Percentiles rank a stretch among this genome's conserved stretches.
phyloP scores from a whole-genome alignment of 768 basidiomycete species.

The Aureoboletus auriporus region DNA sequence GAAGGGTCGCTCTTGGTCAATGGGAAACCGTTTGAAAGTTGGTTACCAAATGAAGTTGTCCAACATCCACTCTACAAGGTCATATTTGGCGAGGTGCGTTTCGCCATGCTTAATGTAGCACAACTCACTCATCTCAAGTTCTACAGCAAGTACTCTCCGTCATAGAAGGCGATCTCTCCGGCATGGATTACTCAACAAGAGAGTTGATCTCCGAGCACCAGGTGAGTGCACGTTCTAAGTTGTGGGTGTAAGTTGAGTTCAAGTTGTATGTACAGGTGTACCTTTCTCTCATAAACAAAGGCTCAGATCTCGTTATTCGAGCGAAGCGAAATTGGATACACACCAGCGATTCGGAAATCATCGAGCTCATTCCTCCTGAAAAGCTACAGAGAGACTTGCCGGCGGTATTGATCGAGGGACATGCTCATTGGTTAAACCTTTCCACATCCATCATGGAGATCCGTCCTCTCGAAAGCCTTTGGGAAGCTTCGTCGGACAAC shows the following conservation, averaged over 20 bases:
- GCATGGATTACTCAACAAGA: no score
- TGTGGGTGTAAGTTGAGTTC: no score
- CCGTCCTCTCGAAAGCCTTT: conserved; percentile 1
- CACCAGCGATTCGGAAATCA: background rate
- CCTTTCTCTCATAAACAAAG: no score
- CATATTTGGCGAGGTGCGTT: no score
- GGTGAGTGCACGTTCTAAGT: no score
- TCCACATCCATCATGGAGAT: no score
- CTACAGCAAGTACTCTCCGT: no score
- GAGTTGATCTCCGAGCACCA: no score
- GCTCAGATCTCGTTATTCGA: conserved; percentile 4
- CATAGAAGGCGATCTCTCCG: no score
- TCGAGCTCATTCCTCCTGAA: conserved; percentile 19
- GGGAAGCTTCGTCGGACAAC: conserved; percentile 16
- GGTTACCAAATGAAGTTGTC: conserved; percentile 31
- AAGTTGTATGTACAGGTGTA: no score
- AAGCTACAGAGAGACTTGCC: conserved; percentile 17
- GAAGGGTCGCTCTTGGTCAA: conserved; percentile 40
- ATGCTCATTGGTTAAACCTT: background rate
- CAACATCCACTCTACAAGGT: background rate
- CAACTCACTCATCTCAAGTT: no score
- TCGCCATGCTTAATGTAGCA: no score
- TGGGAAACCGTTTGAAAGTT: conserved; percentile 33
- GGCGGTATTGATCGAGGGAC: background rate
- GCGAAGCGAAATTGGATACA: conserved; percentile 1